Conservation (phyloP, 495 filamentous ascomycete genomes). For the Coniosporium apollinis region DNA sequence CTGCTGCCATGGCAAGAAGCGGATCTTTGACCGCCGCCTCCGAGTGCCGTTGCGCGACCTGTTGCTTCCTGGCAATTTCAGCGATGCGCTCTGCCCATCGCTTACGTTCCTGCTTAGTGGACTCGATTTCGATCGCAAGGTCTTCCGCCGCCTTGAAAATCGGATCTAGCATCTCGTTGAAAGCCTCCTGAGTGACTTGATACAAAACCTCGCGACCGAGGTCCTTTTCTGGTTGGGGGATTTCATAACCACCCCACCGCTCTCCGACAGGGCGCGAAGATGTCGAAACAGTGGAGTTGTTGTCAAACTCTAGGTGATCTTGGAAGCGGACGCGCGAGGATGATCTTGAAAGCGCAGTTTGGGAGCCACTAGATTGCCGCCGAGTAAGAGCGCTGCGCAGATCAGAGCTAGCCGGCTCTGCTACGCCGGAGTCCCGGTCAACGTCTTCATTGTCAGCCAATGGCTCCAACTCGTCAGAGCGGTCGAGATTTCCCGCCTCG, state of each 20-base stretch:
- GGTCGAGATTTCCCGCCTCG: conserved; percentile 53
- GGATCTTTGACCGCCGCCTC: conserved; percentile 3
- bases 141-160: conserved; percentile 74
- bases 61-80: conserved; percentile 1
- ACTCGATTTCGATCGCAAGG: conserved; percentile 48
- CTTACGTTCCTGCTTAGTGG: conserved; percentile 44
- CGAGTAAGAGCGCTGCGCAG: conserved; percentile 5
- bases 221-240: conserved; percentile 64
- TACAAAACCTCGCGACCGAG: conserved; percentile 79
- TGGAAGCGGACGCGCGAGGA: conserved; percentile 75
- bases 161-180: conserved; percentile 79
- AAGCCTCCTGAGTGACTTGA: conserved; percentile 73
- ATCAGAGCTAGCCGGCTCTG: conserved; percentile 3
- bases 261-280: conserved; percentile 58
- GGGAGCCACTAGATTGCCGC: too few relatives aligned
- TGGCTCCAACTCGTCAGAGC: conserved; percentile 37
- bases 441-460: conserved; percentile 36
- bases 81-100: conserved; percentile 28
- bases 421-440: conserved; percentile 28
- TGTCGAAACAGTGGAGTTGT: conserved; percentile 60
- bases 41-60: conserved; percentile 3
- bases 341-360: conserved; percentile 60
- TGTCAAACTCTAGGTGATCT: conserved; percentile 59
- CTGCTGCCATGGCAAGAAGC: conserved; percentile 7
- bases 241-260: conserved; percentile 69